Evolutionary conservation across 2,329 filamentous ascomycete species (phyloP), one percentile per base, ranked within the genome.

Genomic region (Fusarium verrucosum): DNA sequence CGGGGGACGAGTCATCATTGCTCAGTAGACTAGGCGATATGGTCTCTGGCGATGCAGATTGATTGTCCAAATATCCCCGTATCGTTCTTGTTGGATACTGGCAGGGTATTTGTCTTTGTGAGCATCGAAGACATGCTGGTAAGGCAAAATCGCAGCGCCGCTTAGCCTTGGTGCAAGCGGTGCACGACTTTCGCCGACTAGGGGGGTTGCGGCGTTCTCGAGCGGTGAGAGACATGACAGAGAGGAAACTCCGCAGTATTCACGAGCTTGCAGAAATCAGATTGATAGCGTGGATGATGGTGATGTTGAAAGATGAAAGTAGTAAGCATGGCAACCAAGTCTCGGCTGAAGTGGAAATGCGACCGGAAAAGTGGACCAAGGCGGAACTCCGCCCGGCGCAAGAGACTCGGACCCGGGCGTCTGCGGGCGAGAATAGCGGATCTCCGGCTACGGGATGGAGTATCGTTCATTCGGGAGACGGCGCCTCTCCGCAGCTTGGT

Each of bases 131-230:
- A 65, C 86, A 89, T 13, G 78, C 70, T 3, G 85, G 85, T 14
- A 79, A 70, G 17, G 77, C 78, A 33, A 83, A 79, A 63, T 85
- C 82, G 70, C 86, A 88, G 43, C 82, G 82, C 14, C 85, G 80
- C 72, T 87, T 88, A 22, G 85, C 80, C 66, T 80, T 82, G 43
- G 81, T 85, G 74, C 86, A 88, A 23, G 81, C 80, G 5, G 79
- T 75, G 67, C 85, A 88, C 5, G 86, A 84, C 73, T 86, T 87
- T 42, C 84, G 82, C 53, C 81, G 74, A 6, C 79, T 79, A 40
- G 78, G 82, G 30, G 80, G 81, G 72, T 82, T 82, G 23, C 62
- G 73, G 50, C 76, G 77, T 70, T 81, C 80, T 32, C 69, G 65
- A 10, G 72, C 56, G 25, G 73, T 73, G 17, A 74, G 66, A 2